A percentile compares a stretch with the other conserved stretches of the same genome.
phyloP scores from a whole-genome alignment of 1,284 basidiomycete species.

The Pseudozyma flocculosa region DNA sequence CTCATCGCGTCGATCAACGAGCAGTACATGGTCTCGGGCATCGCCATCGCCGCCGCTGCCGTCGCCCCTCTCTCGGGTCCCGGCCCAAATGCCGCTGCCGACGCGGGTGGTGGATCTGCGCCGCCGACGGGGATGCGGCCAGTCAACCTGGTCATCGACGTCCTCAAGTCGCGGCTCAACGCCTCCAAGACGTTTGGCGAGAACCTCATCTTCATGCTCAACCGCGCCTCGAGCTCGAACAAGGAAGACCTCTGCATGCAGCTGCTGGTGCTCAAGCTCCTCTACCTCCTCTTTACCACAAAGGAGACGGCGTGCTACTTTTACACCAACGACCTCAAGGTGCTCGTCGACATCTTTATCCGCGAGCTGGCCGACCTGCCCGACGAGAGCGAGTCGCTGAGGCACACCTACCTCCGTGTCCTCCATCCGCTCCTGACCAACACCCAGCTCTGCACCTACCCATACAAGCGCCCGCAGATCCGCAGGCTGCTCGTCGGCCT shows the following conservation, averaged over 20 bases:
- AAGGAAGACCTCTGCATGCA: conserved; percentile 92
- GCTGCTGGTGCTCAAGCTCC: conserved; percentile 86
- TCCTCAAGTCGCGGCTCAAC: conserved; percentile 78
- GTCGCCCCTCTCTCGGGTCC: conserved; percentile 23
- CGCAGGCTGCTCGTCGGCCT: conserved; percentile 78
- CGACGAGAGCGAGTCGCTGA: conserved; percentile 90
- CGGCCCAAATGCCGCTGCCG: neutral
- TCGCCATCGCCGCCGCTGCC: conserved; percentile 60
- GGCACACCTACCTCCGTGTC: conserved; percentile 94
- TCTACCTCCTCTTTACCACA: conserved; percentile 93
- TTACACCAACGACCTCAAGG: conserved; percentile 94
- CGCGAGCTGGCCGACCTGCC: conserved; percentile 86
- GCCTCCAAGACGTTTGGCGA: conserved; percentile 92
- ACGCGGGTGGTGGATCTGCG: conserved; percentile 14
- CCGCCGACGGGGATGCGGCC: conserved; percentile 5
- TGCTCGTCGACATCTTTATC: conserved; percentile 93
- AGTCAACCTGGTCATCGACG: conserved; percentile 75
- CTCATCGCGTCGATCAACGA: conserved; percentile 75
- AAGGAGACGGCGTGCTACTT: conserved; percentile 92
- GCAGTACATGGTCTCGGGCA: conserved; percentile 87
- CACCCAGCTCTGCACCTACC: conserved; percentile 78
- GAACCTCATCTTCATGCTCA: conserved; percentile 98
- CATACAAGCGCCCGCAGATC: conserved; percentile 91
- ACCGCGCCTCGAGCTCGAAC: conserved; percentile 67
- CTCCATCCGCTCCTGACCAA: conserved; percentile 90